Evolutionary conservation across 306 rosid species (phyloP), one percentile per base, ranked within the genome.

Genomic region (Prunus mume): DNA sequence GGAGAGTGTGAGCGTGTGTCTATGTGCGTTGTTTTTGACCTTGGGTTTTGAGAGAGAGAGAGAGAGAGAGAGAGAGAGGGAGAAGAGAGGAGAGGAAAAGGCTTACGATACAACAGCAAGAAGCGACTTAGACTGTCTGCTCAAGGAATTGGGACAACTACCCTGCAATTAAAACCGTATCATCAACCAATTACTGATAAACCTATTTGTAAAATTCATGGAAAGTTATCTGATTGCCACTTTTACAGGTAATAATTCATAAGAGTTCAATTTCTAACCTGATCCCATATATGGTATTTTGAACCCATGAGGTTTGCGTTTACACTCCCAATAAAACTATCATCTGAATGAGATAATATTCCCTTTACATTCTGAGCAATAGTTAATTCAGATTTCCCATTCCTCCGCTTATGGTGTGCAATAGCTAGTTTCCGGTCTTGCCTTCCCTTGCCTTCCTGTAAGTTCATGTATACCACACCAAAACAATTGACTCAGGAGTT

Each of bases 371-470:
- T 89, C 82, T 89, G 96, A 74, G 96, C 96, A 34, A 94, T 24
- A 5, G 61, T 77, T 78, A 88, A 89, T 45, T 75, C 91, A 12
- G 97, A 89, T 69, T 79, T 88, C 13, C 96, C 98, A 14, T 78
- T 86, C 3, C 84, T 84, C 46, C 98, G 82, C 75, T 62, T 88
- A 78, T 88, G 90, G 74, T 68, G 79, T 24, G 97, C 98, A 28
- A 95, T 88, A 1, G 96, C 97, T 20, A 95, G 88, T 71, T 95
- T 95, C 84, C 97, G 77, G 65, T 92, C 93, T 86, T 89, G 93
- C 63, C 96, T 77, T 69, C 97, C 98, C 72, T 88, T 85, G 20
- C 98, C 98, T 89, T 95, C 98, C 98, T 91, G 80, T 18, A 60
- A 80, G 20, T n/a, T 32, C 12, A 7, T 65, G 62, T 6, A 52